Evolutionary conservation across 2,329 filamentous ascomycete species (phyloP).

Genomic region (Fusarium incarnatum): DNA sequence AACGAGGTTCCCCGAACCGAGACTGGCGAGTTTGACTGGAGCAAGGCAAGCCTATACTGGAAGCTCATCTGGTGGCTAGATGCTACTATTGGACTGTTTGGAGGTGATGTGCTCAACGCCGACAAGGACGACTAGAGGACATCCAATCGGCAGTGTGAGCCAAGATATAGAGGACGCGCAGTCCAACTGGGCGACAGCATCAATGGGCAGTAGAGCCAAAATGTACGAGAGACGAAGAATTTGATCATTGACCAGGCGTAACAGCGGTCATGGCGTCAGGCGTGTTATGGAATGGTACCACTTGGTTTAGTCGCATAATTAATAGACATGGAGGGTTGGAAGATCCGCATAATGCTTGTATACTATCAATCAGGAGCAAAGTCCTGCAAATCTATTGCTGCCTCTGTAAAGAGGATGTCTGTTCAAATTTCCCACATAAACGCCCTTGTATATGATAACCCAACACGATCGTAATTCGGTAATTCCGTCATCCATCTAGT

Average conservation of each 20-base stretch:
- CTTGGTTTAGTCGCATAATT: conserved; percentile 32
- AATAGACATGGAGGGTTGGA: conserved; percentile 36
- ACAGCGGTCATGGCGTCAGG: conserved; percentile 44
- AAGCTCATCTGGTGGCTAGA: conserved; percentile 74
- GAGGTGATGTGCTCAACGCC: conserved; percentile 66
- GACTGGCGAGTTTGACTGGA: conserved; percentile 81
- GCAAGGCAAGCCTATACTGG: conserved; percentile 74
- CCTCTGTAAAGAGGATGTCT: conserved; percentile 37
- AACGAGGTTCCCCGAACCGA: conserved; percentile 79
- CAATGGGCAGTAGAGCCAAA: conserved; percentile 12
- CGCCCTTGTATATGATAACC: conserved; percentile 36
- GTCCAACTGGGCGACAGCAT: not conserved
- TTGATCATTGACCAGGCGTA: conserved; percentile 41
- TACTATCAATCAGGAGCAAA: conserved; percentile 37
- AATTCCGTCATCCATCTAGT: not conserved
- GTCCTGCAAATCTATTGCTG: conserved; percentile 42
- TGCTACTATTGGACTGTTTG: conserved; percentile 67
- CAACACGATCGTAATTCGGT: conserved; percentile 2
- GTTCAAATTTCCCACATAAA: conserved; percentile 36
- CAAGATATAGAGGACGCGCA: conserved; percentile 3
- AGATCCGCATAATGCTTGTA: conserved; percentile 44
- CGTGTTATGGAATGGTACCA: conserved; percentile 36
- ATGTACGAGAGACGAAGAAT: conserved; percentile 47
- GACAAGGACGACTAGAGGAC: conserved; percentile 67
- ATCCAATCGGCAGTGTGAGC: conserved; percentile 21